phyloP scores from a whole-genome alignment of 164 flowering plant species.

The Aristolochia fimbriata region DNA sequence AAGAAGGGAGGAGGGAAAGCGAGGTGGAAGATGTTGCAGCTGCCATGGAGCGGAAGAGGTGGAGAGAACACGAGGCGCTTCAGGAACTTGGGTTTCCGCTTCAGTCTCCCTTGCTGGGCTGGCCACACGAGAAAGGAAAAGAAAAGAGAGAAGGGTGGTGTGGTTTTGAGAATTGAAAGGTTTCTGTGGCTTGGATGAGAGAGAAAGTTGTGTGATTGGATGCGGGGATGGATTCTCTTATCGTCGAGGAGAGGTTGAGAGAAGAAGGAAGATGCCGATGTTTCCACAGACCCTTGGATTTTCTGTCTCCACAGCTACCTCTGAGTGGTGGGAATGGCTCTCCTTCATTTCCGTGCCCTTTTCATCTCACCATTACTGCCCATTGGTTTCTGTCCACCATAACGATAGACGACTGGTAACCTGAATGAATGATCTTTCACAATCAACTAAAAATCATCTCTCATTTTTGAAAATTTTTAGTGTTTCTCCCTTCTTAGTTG shows the following conservation, averaged over 20 bases:
- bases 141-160: neutral
- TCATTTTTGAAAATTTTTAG: no score
- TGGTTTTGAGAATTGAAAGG: neutral
- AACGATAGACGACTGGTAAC: no score
- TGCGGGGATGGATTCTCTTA: conserved; percentile 30
- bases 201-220: conserved; percentile 7
- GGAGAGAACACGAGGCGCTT: neutral
- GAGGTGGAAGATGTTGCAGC: conserved; percentile 45
- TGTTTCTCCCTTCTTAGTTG: no score
- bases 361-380: no score
- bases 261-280: conserved; percentile 1
- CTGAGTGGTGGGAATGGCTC: no score
- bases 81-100: neutral
- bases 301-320: neutral
- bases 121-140: neutral
- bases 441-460: no score
- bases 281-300: neutral
- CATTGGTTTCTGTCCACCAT: no score
- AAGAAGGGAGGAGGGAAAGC: conserved; percentile 27
- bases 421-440: no score
- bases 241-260: conserved; percentile 55
- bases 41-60: conserved; percentile 26
- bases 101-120: neutral
- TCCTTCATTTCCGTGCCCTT: no score
- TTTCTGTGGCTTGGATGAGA: conserved; percentile 1